phyloP scores from a whole-genome alignment of 2,329 filamentous ascomycete genomes.

The Aspergillus oerlinghausenensis region DNA sequence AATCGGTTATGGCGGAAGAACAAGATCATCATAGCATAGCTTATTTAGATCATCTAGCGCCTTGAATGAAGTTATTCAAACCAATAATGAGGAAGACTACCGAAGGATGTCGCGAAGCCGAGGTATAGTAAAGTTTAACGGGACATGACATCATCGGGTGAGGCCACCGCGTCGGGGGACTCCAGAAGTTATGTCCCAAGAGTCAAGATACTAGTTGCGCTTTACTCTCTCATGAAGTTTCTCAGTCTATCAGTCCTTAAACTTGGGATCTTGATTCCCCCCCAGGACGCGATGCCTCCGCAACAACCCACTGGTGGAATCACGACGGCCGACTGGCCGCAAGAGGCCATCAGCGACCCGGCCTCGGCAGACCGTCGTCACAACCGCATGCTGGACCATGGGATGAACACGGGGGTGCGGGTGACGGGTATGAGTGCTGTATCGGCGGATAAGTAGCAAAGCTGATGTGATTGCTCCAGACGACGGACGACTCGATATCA shows the following conservation, averaged over 20 bases:
- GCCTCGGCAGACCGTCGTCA: background rate
- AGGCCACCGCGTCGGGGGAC: background rate
- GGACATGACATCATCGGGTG: background rate
- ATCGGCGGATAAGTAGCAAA: too few relatives aligned
- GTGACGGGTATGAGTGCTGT: constrained; percentile 12
- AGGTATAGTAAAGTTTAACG: background rate
- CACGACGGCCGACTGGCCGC: constrained; percentile 10
- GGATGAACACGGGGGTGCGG: constrained; percentile 15
- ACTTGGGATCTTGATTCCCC: background rate
- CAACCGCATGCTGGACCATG: constrained; percentile 1
- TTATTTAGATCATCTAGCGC: too few relatives aligned
- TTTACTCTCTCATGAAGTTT: background rate
- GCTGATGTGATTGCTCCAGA: constrained; percentile 37
- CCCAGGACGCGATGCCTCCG: background rate
- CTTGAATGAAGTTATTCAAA: too few relatives aligned
- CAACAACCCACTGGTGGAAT: background rate
- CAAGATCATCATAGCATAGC: too few relatives aligned
- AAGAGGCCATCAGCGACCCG: background rate
- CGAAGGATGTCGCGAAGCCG: too few relatives aligned
- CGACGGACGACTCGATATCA: constrained; percentile 75
- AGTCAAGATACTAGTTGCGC: background rate
- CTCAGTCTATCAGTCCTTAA: too few relatives aligned
- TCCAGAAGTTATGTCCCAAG: background rate
- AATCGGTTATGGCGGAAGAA: too few relatives aligned
- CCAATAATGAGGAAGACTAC: too few relatives aligned